These are phyloP conservation scores for Magnaporthiopsis rhizophila DNA, from an alignment of 2,329 filamentous ascomycete species.

Conservation along the genomic window DNA sequence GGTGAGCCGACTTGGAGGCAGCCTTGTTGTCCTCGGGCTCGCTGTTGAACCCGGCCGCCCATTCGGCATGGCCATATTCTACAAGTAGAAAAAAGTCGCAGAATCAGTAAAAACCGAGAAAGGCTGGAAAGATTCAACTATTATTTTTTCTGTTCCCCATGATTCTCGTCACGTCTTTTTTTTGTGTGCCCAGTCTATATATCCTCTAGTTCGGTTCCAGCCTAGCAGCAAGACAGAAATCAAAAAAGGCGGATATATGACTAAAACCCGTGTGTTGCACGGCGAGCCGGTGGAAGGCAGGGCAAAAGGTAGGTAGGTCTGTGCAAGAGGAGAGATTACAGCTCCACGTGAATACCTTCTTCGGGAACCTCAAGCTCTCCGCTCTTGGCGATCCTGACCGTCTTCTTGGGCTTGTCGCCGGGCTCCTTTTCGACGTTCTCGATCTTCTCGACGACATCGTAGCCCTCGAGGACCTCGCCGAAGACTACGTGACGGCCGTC, in stretches of 20 bases:
- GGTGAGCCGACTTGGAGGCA: constrained; percentile 11
- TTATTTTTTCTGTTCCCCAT: constrained; percentile 3
- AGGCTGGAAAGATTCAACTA: background rate
- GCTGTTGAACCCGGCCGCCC: constrained; percentile 26
- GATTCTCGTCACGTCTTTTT: background rate
- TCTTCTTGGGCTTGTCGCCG: constrained; percentile 60
- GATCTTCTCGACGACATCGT: constrained; percentile 71
- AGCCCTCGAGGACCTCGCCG: constrained; percentile 81
- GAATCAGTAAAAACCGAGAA: constrained; percentile 22
- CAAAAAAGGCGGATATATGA: constrained; percentile 1
- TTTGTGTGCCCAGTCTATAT: background rate
- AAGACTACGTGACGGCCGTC: constrained; percentile 82
- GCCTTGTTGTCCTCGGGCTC: constrained; percentile 19
- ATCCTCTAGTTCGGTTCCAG: background rate
- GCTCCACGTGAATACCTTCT: constrained; percentile 91
- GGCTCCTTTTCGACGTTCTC: constrained; percentile 59
- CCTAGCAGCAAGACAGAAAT: constrained; percentile 3
- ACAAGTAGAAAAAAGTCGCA: constrained; percentile 20
- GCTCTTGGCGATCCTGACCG: constrained; percentile 73
- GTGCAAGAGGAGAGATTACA: constrained; percentile 48
- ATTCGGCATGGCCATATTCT: constrained; percentile 27
- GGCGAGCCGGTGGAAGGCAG: constrained; percentile 11
- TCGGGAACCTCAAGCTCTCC: constrained; percentile 74
- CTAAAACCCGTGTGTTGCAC: background rate
- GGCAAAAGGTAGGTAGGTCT: constrained; percentile 15